These are phyloP conservation scores for Pseudopyrenochaeta lycopersici DNA, from an alignment of 2,329 filamentous ascomycete species.

Conservation along the genomic window DNA sequence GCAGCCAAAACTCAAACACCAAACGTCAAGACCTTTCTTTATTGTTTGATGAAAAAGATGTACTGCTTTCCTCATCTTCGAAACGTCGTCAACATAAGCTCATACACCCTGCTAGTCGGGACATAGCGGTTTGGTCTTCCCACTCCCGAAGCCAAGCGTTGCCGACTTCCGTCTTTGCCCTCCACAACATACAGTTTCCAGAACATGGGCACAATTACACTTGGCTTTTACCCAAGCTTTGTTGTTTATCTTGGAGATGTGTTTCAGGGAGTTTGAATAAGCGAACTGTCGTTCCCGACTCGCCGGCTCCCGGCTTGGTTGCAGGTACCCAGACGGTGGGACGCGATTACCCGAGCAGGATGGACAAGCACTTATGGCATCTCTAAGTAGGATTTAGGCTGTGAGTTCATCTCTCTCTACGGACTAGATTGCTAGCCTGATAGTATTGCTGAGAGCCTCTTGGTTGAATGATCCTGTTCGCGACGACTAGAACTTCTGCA, in stretches of 20 bases:
- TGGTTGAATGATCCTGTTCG: too few species aligned
- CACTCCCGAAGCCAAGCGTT: slow-evolving; percentile 13
- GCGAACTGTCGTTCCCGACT: background rate
- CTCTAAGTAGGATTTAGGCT: too few species aligned
- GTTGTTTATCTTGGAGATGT: background rate
- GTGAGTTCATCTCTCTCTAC: too few species aligned
- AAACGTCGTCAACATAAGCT: slow-evolving; percentile 22
- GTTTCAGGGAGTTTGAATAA: background rate
- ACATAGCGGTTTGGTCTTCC: background rate
- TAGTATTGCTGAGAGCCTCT: too few species aligned
- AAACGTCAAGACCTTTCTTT: background rate
- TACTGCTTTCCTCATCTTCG: background rate
- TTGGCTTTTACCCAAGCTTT: background rate
- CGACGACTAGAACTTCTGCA: too few species aligned
- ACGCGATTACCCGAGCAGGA: too few species aligned
- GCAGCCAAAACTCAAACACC: background rate
- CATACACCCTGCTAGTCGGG: background rate
- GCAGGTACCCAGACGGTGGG: too few species aligned
- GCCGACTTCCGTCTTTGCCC: slow-evolving; percentile 23
- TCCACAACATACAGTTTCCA: background rate
- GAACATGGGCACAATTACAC: background rate
- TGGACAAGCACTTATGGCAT: too few species aligned
- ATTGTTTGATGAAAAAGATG: background rate
- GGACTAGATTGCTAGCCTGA: too few species aligned
- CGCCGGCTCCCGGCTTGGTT: background rate